Conservation (phyloP, 768 basidiomycete genomes). For the Hydnum rufescens region DNA sequence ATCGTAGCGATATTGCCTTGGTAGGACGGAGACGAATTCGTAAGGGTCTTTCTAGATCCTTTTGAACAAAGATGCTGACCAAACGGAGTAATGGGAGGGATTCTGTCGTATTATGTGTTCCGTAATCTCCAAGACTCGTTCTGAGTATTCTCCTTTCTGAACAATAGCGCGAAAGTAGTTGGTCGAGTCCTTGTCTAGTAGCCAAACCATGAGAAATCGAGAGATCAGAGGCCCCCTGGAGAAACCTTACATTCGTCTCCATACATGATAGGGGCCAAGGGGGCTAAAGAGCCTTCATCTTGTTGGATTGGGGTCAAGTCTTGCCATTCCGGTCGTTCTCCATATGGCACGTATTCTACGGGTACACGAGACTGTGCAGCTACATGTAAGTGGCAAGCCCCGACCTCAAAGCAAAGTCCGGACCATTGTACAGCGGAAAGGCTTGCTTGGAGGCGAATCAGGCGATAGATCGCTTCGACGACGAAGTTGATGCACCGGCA, state of each 20-base stretch:
- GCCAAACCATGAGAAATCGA: slow-evolving; percentile 2
- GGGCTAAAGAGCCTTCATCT: slow-evolving; percentile 44
- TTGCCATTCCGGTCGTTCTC: slow-evolving; percentile 51
- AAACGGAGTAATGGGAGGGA: slow-evolving; percentile 93
- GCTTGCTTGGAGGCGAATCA: no score
- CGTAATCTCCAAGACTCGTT: slow-evolving; percentile 69
- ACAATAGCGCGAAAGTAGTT: slow-evolving; percentile 80
- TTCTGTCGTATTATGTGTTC: slow-evolving; percentile 78
- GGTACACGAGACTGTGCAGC: not conserved
- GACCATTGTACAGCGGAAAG: no score
- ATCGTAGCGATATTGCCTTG: slow-evolving; percentile 88
- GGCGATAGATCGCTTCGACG: no score
- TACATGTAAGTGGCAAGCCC: no score
- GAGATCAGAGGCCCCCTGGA: not conserved
- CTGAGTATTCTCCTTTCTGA: slow-evolving; percentile 54
- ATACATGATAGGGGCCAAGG: slow-evolving; percentile 87
- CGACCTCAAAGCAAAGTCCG: no score
- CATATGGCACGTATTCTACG: slow-evolving; percentile 20
- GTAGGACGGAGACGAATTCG: not conserved
- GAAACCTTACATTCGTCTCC: slow-evolving; percentile 54
- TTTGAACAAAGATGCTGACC: slow-evolving; percentile 36
- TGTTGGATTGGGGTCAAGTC: slow-evolving; percentile 68
- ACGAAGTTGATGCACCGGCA: no score
- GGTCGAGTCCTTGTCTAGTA: slow-evolving; percentile 75
- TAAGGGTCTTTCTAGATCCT: slow-evolving; percentile 3